These are phyloP conservation scores for Candida palmyrensis DNA, from an alignment of 805 yeast species.

Conservation along the genomic window DNA sequence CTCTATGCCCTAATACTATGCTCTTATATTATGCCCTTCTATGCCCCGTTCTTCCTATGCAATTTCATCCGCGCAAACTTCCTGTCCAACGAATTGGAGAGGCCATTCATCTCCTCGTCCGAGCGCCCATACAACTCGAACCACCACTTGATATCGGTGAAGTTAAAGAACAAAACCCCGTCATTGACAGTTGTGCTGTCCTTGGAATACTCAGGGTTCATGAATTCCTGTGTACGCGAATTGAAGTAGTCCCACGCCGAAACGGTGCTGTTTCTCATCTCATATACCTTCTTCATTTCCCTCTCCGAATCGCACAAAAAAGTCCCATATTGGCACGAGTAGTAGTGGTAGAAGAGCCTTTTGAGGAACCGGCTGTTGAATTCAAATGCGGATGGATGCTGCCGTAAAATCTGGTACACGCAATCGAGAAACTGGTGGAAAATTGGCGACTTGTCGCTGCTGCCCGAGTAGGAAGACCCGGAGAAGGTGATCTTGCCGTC, in stretches of 20 bases:
- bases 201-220: conserved; percentile 41
- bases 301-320: conserved; percentile 73
- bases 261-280: conserved; percentile 47
- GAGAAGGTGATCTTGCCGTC: conserved; percentile 22
- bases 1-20: no score
- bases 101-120: conserved; percentile 49
- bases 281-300: conserved; percentile 40
- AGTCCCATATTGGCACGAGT: conserved; percentile 94
- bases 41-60: conserved; percentile 1
- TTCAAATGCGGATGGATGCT: conserved; percentile 71
- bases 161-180: conserved; percentile 55
- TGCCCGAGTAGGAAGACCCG: conserved; percentile 30
- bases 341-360: conserved; percentile 78
- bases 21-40: no score
- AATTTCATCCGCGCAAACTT: conserved; percentile 37
- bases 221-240: conserved; percentile 67
- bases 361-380: conserved; percentile 85
- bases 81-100: conserved; percentile 33
- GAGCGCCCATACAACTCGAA: conserved; percentile 73
- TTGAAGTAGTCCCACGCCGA: conserved; percentile 93
- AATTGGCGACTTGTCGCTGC: conserved; percentile 62
- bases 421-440: conserved; percentile 94
- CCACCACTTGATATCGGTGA: conserved; percentile 79
- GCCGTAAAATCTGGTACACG: conserved; percentile 71
- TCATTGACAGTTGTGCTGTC: conserved; percentile 18